Conservation (phyloP, 1,284 basidiomycete genomes). For the Ceratobasidium sp. region DNA sequence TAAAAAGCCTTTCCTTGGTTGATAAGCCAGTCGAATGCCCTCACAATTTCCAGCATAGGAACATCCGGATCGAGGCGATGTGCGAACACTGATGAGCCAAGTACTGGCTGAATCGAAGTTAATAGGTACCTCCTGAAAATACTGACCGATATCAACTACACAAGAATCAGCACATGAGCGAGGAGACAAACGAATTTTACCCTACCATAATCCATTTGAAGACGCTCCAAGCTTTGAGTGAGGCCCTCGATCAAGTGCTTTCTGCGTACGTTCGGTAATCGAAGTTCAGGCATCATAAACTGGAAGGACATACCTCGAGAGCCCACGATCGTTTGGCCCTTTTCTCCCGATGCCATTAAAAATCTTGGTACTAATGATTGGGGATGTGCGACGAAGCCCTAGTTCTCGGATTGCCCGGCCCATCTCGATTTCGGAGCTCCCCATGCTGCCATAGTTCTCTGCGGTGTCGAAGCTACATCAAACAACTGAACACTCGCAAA, state of each 20-base stretch:
- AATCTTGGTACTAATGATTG: conserved; percentile 80
- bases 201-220: conserved; percentile 76
- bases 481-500: background rate
- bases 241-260: conserved; percentile 77
- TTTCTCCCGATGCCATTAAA: conserved; percentile 62
- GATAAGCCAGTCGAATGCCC: conserved; percentile 65
- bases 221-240: conserved; percentile 74
- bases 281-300: background rate
- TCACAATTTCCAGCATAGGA: conserved; percentile 66
- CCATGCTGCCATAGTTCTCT: conserved; percentile 74
- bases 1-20: conserved; percentile 59
- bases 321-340: conserved; percentile 72
- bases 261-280: conserved; percentile 45
- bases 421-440: conserved; percentile 79
- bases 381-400: conserved; percentile 75
- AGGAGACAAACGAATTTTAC: background rate
- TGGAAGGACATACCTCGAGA: conserved; percentile 52
- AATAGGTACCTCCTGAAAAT: background rate
- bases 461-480: conserved; percentile 69
- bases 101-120: conserved; percentile 53
- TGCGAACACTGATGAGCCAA: conserved; percentile 40
- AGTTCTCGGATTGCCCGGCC: conserved; percentile 84
- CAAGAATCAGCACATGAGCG: background rate
- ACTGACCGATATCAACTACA: conserved; percentile 35
- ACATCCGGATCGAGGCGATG: conserved; percentile 61